Conservation (phyloP, 1,139 yeast species). For the Nematodospora anomalae region DNA sequence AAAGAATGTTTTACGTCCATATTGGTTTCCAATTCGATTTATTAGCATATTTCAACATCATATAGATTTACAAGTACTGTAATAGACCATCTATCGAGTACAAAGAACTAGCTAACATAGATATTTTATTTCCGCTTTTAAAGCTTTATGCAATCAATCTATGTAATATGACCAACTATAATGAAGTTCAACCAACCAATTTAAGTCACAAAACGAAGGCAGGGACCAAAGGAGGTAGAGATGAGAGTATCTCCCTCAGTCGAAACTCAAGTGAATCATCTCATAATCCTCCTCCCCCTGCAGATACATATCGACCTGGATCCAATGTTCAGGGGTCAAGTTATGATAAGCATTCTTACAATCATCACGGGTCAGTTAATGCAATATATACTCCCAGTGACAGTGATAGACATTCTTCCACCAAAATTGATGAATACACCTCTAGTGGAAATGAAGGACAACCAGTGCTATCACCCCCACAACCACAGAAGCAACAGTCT, state of each 20-base stretch:
- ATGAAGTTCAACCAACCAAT: conserved; percentile 12
- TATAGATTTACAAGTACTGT: no score
- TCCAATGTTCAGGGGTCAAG: background rate
- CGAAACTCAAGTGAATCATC: background rate
- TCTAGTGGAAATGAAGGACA: background rate
- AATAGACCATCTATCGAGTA: no score
- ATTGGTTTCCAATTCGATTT: no score
- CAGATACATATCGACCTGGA: conserved; percentile 1
- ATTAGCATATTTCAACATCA: no score
- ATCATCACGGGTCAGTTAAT: background rate
- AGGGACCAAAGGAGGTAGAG: background rate
- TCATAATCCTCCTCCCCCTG: background rate
- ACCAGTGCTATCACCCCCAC: background rate
- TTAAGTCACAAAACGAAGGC: conserved; percentile 2
- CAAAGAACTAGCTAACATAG: no score
- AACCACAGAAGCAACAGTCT: background rate
- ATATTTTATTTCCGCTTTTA: no score
- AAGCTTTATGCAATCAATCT: background rate
- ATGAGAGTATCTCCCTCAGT: background rate
- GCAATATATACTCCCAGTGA: background rate
- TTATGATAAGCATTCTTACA: background rate
- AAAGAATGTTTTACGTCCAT: no score
- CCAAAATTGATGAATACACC: background rate
- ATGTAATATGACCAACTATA: conserved; percentile 5
- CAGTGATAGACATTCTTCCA: background rate